Evolutionary conservation across 805 yeast genomes (phyloP).

Genomic region (Saturnispora halmiae): DNA sequence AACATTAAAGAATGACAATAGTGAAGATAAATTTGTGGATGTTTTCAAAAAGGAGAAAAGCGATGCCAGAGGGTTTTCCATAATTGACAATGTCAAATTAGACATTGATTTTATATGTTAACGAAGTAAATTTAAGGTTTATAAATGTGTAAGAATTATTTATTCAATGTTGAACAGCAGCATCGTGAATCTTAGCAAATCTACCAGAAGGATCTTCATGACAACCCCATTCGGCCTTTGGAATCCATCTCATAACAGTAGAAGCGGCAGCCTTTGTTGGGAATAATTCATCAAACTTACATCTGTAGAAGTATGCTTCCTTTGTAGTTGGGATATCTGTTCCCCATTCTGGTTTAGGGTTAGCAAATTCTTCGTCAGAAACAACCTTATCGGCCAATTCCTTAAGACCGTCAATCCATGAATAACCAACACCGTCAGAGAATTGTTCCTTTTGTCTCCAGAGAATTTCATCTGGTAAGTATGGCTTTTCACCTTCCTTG

Average conservation of each 20-base stretch:
- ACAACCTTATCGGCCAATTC: conserved; percentile 85
- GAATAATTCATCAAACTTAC: conserved; percentile 90
- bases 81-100: conserved; percentile 49
- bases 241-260: conserved; percentile 99
- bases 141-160: background rate
- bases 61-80: conserved; percentile 67
- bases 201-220: conserved; percentile 98
- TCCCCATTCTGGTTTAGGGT: conserved; percentile 96
- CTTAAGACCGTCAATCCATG: conserved; percentile 97
- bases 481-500: conserved; percentile 63
- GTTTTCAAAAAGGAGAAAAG: conserved; percentile 50
- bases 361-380: conserved; percentile 81
- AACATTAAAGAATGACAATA: conserved; percentile 35
- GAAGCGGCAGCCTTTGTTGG: conserved; percentile 85
- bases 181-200: conserved; percentile 82
- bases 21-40: conserved; percentile 51
- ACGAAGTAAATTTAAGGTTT: background rate
- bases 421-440: conserved; percentile 98
- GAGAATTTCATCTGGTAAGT: conserved; percentile 90
- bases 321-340: conserved; percentile 89
- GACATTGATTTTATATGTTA: conserved; percentile 21
- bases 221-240: conserved; percentile 99
- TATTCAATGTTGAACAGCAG: conserved; percentile 35
- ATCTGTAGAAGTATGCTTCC: conserved; percentile 99
- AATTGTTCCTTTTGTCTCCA: conserved; percentile 99